Evolutionary conservation across 164 flowering plant genomes (phyloP), one percentile per base, ranked within the genome.

Genomic region (Dillenia suffruticosa): DNA sequence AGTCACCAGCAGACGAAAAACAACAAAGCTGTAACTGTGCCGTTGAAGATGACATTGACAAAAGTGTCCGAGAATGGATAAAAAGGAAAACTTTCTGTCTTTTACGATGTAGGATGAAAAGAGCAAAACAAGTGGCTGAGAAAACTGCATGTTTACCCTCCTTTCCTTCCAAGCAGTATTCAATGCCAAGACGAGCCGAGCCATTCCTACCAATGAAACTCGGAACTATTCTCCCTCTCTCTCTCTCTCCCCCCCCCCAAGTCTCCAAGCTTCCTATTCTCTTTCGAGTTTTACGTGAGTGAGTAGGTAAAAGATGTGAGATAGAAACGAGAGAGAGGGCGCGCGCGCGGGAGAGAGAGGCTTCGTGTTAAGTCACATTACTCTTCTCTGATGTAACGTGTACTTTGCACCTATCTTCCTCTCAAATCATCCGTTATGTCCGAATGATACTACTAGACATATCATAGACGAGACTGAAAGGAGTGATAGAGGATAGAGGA

Each of bases 251-350:
- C 12, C 5, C 12, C 50, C 50, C 5, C 50, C 50, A 10, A 11
- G n/a, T 48, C 50, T 0, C 50, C 12, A 32, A 32, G 40, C 40
- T 32, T 32, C n/a, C n/a, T 5, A 48, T 11, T 48, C 46, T 61
- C 54, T 46, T 67, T 66, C 54, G 8, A 56, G 51, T 77, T 32
- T 32, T 64, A 67, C 82, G 77, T 78, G 53, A 65, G 57, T 70
- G 16, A 73, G 73, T 59, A 51, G 82, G 69, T 63, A 78, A 75
- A 72, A 78, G 78, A 75, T 70, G 63, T 55, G 69, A 17, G 51
- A 61, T 51, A 56, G 61, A 19, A 2, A 5, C 3, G 40, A 26
- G 40, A 26, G 49, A 9, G 8, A 7, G 59, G 11, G 45, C 9
- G 16, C 15, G 12, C 24, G 11, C 3, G 59, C 12, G 47, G 17